Conservation (phyloP, 805 yeast genomes). For the Wickerhamiella kurtzmanii region DNA sequence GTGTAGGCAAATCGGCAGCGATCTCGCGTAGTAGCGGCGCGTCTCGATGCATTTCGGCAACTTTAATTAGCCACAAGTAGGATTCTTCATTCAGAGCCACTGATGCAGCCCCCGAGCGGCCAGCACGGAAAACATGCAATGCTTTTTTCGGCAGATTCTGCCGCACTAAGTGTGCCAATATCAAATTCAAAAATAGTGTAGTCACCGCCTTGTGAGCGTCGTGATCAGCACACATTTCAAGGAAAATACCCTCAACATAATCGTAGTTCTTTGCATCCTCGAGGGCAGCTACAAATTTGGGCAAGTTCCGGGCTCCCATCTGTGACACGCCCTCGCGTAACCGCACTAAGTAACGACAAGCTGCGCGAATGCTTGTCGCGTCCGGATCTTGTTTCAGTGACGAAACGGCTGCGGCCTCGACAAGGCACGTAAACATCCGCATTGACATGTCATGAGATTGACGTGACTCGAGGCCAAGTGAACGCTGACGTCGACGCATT, state of each 20-base stretch:
- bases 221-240: constrained; percentile 10
- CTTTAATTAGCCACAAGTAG: constrained; percentile 1
- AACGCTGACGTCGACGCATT: constrained; percentile 18
- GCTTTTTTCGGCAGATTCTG: neutral
- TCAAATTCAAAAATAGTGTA: constrained; percentile 18
- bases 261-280: neutral
- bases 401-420: constrained; percentile 17
- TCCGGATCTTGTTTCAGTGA: constrained; percentile 8
- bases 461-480: constrained; percentile 4
- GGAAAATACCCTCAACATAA: constrained; percentile 8
- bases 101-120: constrained; percentile 4
- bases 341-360: constrained; percentile 16
- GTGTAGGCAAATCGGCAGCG: neutral
- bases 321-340: constrained; percentile 15
- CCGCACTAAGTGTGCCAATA: constrained; percentile 9
- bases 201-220: constrained; percentile 10
- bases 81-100: constrained; percentile 14
- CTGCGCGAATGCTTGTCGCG: constrained; percentile 13
- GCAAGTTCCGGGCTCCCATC: constrained; percentile 15
- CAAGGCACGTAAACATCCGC: constrained; percentile 12
- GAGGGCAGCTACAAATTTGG: constrained; percentile 15
- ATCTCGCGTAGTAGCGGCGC: neutral
- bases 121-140: constrained; percentile 1
- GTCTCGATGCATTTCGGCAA: constrained; percentile 1
- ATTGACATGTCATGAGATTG: constrained; percentile 1